A percentile compares a stretch with the other conserved stretches of the same genome.
These are phyloP conservation scores for Agaricus blazei DNA, from an alignment of 768 basidiomycete genomes.

Conservation along the genomic window DNA sequence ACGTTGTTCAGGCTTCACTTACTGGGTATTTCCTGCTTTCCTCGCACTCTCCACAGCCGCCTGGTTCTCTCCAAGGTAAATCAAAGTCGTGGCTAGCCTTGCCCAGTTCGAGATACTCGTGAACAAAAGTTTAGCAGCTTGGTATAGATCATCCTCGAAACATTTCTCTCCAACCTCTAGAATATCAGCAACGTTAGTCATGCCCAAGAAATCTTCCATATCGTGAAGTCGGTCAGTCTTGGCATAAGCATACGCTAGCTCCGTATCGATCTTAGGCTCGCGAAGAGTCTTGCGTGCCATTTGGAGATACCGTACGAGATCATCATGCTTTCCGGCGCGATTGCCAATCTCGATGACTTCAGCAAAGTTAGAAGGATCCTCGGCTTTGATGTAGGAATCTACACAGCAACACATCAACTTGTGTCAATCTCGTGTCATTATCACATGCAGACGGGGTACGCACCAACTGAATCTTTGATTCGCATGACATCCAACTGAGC, in stretches of 20 bases:
- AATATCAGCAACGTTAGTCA: constrained; percentile 98
- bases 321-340: constrained; percentile 89
- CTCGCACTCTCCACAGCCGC: constrained; percentile 98
- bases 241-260: constrained; percentile 96
- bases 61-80: constrained; percentile 97
- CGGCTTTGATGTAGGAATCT: constrained; percentile 98
- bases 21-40: constrained; percentile 99
- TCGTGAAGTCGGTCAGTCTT: constrained; percentile 94
- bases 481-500: constrained; percentile 97
- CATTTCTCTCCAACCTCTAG: constrained; percentile 98
- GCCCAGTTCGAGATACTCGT: constrained; percentile 99
- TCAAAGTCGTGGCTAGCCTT: constrained; percentile 93
- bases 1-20: constrained; percentile 21
- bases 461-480: constrained; percentile 96
- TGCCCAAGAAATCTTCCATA: constrained; percentile 98
- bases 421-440: neutral
- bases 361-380: constrained; percentile 88
- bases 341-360: constrained; percentile 96
- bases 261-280: constrained; percentile 97
- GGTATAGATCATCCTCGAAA: constrained; percentile 97
- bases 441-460: constrained; percentile 15
- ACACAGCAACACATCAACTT: neutral
- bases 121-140: constrained; percentile 94
- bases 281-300: constrained; percentile 97
- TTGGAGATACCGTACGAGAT: constrained; percentile 94